Evolutionary conservation across 495 filamentous ascomycete species (phyloP), one percentile per base, ranked within the genome.

Genomic region (Viridothelium virens): DNA sequence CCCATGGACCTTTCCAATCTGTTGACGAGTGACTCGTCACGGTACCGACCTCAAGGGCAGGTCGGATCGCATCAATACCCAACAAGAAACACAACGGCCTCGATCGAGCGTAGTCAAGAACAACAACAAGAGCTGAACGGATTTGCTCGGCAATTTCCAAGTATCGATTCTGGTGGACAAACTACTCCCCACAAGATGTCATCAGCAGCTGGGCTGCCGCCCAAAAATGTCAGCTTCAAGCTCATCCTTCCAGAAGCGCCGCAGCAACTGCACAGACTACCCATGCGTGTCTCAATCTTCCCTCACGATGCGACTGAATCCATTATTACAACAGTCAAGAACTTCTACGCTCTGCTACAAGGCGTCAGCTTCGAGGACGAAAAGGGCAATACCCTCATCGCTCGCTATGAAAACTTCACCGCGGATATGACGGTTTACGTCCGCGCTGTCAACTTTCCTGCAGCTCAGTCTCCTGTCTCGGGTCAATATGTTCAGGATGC

Each of bases 291-390:
- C 39, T 87, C 90, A 62, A 97, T 98, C 59, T 92, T 84, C 69
- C 89, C 90, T 31, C 91, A 96, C 78, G 94, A 98, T 79, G 89
- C 89, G 56, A 98, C 94, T 4, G 92, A 96, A 68, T 96, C 91
- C 34, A 97, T 98, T 76, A 88, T 96, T 64, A 90, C 90, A 2
- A 97, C 94, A 3, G 92, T 97, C 65, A 97, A 95, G 80, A 96
- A 96, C 79, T 96, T 97, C 80, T 96, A 94, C 75, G 94, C 92
- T 47, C 84, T 97, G 70, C 94, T 95, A 71, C 86, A 90, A 66
- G 89, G 91, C 66, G 84, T 97, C 73, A 90, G 89, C 77, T 97
- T 98, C 69, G 91, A 97, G 75, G 92, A 97, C 78, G 83, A 87
- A 50, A 76, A 89, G 68, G 91, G 89, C 56, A 90, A 86, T 70